phyloP scores from a whole-genome alignment of 192 early-diverging fungal genomes.

The Spizellomyces punctatus region DNA sequence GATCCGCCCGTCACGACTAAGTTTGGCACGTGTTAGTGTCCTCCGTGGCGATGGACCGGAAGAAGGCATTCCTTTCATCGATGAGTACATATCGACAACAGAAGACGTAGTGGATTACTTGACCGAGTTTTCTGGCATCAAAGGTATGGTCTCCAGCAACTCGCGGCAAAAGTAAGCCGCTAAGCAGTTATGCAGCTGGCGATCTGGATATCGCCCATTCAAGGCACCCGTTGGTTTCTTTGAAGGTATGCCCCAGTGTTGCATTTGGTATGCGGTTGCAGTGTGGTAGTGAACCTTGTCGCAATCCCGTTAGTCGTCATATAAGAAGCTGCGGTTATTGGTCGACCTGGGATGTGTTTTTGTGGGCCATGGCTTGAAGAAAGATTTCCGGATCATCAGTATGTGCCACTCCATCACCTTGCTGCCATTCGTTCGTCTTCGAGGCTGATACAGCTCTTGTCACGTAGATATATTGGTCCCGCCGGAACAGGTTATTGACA shows the following conservation, averaged over 20 bases:
- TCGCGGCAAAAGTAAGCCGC: background rate
- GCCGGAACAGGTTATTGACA: constrained; percentile 85
- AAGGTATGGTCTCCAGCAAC: constrained; percentile 46
- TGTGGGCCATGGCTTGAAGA: constrained; percentile 92
- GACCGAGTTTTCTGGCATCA: constrained; percentile 94
- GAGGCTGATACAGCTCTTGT: background rate
- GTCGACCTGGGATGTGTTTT: constrained; percentile 90
- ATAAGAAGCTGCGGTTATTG: constrained; percentile 87
- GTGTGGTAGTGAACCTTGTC: too few species aligned
- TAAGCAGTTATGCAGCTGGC: constrained; percentile 52
- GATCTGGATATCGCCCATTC: constrained; percentile 79
- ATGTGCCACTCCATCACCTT: constrained; percentile 30
- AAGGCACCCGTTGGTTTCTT: constrained; percentile 77
- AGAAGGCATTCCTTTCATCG: constrained; percentile 87
- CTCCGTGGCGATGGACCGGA: constrained; percentile 75
- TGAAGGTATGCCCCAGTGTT: constrained; percentile 60
- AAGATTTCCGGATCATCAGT: constrained; percentile 96
- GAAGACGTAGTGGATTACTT: constrained; percentile 90
- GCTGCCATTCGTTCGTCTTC: background rate
- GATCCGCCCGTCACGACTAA: constrained; percentile 77
- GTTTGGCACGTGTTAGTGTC: constrained; percentile 88
- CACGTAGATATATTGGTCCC: constrained; percentile 80
- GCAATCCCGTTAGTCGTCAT: constrained; percentile 55
- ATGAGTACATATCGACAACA: constrained; percentile 89
- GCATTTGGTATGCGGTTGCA: too few species aligned